phyloP scores from a whole-genome alignment of 1,284 basidiomycete genomes.

The Naganishia sp. region DNA sequence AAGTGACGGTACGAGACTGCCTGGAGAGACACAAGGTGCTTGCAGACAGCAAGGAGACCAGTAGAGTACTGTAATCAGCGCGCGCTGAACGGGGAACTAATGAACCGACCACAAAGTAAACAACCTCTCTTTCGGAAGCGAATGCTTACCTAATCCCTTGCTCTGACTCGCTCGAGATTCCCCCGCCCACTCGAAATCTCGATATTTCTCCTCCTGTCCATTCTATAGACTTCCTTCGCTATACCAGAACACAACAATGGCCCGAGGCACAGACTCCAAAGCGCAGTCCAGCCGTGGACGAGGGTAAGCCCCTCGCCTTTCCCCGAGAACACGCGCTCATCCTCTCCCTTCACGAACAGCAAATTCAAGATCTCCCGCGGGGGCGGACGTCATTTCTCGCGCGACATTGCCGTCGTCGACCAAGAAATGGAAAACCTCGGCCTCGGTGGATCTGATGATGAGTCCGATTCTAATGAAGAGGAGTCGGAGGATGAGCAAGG shows the following conservation, averaged over 20 bases:
- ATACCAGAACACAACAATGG: conserved; percentile 9
- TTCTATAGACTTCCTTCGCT: too few relatives aligned
- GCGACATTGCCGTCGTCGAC: conserved; percentile 44
- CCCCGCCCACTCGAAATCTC: too few relatives aligned
- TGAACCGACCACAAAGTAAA: too few relatives aligned
- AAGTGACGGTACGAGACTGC: not conserved
- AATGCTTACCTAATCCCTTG: too few relatives aligned
- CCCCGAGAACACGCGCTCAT: not conserved
- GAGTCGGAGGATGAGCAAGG: conserved; percentile 44
- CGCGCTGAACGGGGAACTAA: too few relatives aligned
- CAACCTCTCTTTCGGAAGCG: too few relatives aligned
- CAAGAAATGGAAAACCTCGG: conserved; percentile 38
- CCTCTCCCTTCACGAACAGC: conserved; percentile 34
- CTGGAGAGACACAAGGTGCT: not conserved
- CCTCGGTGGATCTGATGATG: conserved; percentile 35
- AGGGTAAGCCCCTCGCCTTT: conserved; percentile 18
- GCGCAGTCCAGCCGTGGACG: conserved; percentile 31
- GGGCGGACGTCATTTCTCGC: conserved; percentile 79
- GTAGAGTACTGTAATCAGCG: too few relatives aligned
- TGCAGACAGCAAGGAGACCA: too few relatives aligned
- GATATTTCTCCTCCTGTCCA: too few relatives aligned
- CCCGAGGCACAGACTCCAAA: conserved; percentile 24
- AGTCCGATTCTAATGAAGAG: conserved; percentile 38
- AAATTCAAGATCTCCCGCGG: conserved; percentile 85
- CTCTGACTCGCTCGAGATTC: too few relatives aligned